Base-by-base conservation (phyloP, 768 basidiomycete genomes). In the Amanita exitialis region DNA sequence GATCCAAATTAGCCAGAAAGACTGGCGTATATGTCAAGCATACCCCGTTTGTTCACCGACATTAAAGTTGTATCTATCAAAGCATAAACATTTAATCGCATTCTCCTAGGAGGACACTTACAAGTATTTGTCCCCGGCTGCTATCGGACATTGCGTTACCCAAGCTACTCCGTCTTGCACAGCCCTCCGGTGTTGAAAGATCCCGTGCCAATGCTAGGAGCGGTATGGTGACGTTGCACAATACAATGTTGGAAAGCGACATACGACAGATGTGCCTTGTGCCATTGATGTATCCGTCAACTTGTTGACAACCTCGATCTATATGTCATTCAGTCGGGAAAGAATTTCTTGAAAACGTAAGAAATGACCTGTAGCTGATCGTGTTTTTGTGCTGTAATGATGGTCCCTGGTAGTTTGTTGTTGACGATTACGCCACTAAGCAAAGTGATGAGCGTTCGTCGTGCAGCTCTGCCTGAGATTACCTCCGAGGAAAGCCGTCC, bases 281-380 rank as follows among this genome's bases (percentile, higher is more conserved):
- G 71, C 54, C 79, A 81, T 78, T 0, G 72, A 64, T 1, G 67
- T 66, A 41, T 83, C 76, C 0, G 62, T 67, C 20, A 81, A 65
- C 12, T 59, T 28, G 53, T 79, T 69, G 15, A 70, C 62, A 3
- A 82, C 76, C 43, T 77, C 76, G 38, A 82, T 59, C 25, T 54
- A 42, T 77, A 77, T 30, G 56, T 57, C 47, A 71, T 66, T 10
- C 77, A 72, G 65, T 4, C 3, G 36, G 4, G 39, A 16, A 37
- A 10, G 13, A 37, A 25, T 36, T 28, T 4, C 7, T 4, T 15
- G 37, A 20, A 27, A 21, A 9, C 6, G 3, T 1, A 16, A 13
- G 38, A 37, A 3, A n/a, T 47, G 36, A 32, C 46, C 23, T 15
- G 47, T 44, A 13, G 46, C n/a, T 30, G 16, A 10, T 13, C 5